Conservation (phyloP, 208 protist genomes). For the Leishmania arabica region DNA sequence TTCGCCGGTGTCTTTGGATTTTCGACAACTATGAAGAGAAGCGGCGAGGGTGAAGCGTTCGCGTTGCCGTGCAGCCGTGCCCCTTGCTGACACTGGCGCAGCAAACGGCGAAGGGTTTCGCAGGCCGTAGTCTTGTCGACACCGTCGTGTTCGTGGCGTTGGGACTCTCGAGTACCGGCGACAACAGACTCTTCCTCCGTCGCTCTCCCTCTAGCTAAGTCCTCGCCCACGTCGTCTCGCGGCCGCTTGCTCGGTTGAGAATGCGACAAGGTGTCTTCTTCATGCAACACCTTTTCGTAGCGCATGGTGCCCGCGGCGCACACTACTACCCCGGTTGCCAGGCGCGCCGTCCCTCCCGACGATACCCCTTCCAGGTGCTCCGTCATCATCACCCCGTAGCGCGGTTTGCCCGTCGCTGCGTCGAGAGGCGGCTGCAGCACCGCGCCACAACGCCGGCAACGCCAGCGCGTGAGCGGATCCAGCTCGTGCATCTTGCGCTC, state of each 20-base stretch:
- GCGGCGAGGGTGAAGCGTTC: slow-evolving; percentile 2
- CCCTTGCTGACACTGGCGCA: slow-evolving; percentile 12
- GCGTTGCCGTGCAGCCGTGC: slow-evolving; percentile 1
- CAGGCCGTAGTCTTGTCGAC: neutral
- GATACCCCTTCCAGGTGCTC: slow-evolving; percentile 47
- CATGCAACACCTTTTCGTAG: slow-evolving; percentile 4
- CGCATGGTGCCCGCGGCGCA: slow-evolving; percentile 26
- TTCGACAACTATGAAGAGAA: slow-evolving; percentile 61
- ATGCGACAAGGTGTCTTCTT: neutral
- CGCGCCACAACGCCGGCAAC: slow-evolving; percentile 41
- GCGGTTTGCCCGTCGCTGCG: slow-evolving; percentile 37
- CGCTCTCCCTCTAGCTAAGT: neutral
- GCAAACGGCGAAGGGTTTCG: neutral
- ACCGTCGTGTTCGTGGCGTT: neutral
- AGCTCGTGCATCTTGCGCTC: slow-evolving; percentile 22
- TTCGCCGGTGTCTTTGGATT: slow-evolving; percentile 79
- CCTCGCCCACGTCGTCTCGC: neutral
- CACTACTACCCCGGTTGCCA: slow-evolving; percentile 25
- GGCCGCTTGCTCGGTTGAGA: neutral
- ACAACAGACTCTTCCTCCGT: neutral
- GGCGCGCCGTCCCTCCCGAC: slow-evolving; percentile 24
- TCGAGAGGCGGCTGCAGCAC: slow-evolving; percentile 38
- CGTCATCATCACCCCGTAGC: slow-evolving; percentile 38
- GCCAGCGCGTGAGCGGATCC: slow-evolving; percentile 36
- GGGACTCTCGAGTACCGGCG: neutral